Conservation (phyloP, 2,329 filamentous ascomycete species). For the Aschersonia sp. region DNA sequence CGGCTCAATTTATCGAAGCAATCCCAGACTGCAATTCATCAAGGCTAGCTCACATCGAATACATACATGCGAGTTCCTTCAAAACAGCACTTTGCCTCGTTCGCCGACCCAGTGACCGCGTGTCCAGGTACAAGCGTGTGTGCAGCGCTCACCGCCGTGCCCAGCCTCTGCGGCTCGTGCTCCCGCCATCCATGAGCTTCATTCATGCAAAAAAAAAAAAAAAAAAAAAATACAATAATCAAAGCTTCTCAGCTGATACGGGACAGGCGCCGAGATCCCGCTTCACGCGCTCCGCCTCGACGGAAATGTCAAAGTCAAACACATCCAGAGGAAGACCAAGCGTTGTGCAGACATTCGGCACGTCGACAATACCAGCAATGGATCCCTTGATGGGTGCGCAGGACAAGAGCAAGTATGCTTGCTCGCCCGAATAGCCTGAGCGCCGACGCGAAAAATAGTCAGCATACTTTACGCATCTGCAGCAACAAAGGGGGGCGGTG, state of each 20-base stretch:
- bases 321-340: slow-evolving; percentile 84
- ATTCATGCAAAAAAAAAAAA: neutral
- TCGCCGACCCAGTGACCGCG: too few species aligned
- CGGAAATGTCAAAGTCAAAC: slow-evolving; percentile 79
- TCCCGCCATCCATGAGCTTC: neutral
- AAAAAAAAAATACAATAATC: neutral
- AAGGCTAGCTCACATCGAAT: too few species aligned
- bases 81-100: too few species aligned
- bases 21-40: too few species aligned
- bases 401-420: slow-evolving; percentile 73
- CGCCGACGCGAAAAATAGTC: neutral
- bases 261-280: slow-evolving; percentile 10
- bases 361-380: slow-evolving; percentile 78
- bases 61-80: too few species aligned
- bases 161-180: too few species aligned
- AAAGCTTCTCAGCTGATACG: neutral
- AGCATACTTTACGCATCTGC: neutral
- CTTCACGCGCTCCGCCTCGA: slow-evolving; percentile 10
- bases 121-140: too few species aligned
- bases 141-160: too few species aligned
- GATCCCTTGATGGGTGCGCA: slow-evolving; percentile 82
- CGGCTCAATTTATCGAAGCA: too few species aligned
- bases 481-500: too few species aligned
- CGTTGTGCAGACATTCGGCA: slow-evolving; percentile 84
- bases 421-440: slow-evolving; percentile 52